Evolutionary conservation across 345 rosid species (phyloP).

Genomic region (Fremontodendron californicum): DNA sequence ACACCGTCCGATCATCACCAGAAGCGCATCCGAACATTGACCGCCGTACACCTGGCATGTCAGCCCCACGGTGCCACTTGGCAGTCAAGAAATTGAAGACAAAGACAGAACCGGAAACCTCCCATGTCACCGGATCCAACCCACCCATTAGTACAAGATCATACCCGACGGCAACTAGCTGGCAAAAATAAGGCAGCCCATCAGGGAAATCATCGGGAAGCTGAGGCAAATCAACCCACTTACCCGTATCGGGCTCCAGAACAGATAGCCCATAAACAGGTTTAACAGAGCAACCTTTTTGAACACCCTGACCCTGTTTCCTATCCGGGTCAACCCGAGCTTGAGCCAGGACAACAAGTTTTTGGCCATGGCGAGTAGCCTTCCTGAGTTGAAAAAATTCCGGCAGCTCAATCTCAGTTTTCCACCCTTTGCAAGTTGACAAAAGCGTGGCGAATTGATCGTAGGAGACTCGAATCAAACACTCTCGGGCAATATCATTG

Average conservation of each 20-base stretch:
- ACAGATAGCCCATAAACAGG: constrained; percentile 3
- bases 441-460: constrained; percentile 35
- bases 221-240: constrained; percentile 56
- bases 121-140: constrained; percentile 66
- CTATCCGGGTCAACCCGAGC: constrained; percentile 33
- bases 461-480: constrained; percentile 49
- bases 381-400: constrained; percentile 38
- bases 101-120: constrained; percentile 45
- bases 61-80: constrained; percentile 59
- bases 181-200: constrained; percentile 66
- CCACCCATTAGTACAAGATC: constrained; percentile 74
- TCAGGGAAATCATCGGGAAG: constrained; percentile 31
- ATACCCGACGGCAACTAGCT: constrained; percentile 48
- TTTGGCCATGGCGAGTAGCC: constrained; percentile 34
- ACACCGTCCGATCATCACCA: constrained; percentile 50
- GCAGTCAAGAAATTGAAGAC: constrained; percentile 47
- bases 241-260: constrained; percentile 34
- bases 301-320: constrained; percentile 8
- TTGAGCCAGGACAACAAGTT: constrained; percentile 52
- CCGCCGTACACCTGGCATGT: constrained; percentile 63
- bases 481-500: constrained; percentile 53
- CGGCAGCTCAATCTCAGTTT: constrained; percentile 40
- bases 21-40: constrained; percentile 64
- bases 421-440: constrained; percentile 61
- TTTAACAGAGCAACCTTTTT: background rate